phyloP scores from a whole-genome alignment of 257 asterid genomes.

The Leonotis leonurus region DNA sequence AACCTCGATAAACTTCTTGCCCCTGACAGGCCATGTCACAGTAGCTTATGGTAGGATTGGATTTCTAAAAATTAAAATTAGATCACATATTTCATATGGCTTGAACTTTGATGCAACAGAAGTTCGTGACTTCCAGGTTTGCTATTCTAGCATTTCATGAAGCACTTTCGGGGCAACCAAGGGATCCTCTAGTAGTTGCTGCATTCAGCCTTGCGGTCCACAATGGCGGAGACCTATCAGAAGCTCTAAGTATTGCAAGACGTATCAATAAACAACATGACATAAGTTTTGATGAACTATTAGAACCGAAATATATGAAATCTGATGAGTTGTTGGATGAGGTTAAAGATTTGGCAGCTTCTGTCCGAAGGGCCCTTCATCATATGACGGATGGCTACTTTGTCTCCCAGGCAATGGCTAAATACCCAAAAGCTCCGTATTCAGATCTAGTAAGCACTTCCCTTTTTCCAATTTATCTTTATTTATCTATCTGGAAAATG shows the following conservation, averaged over 20 bases:
- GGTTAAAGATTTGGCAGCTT: conserved; percentile 49
- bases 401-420: too few relatives aligned
- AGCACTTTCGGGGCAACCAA: conserved; percentile 65
- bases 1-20: conserved; percentile 76
- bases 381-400: conserved; percentile 55
- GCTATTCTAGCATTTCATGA: conserved; percentile 78
- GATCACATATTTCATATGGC: background rate
- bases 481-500: too few relatives aligned
- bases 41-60: conserved; percentile 74
- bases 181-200: conserved; percentile 70
- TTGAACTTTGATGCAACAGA: conserved; percentile 10
- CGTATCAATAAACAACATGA: conserved; percentile 50
- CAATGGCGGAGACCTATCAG: conserved; percentile 70
- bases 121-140: conserved; percentile 47
- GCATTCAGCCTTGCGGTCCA: conserved; percentile 69
- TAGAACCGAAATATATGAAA: conserved; percentile 36
- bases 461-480: too few relatives aligned
- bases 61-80: background rate
- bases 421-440: too few relatives aligned
- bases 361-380: conserved; percentile 43
- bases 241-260: conserved; percentile 60
- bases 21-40: conserved; percentile 84
- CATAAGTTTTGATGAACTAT: conserved; percentile 46
- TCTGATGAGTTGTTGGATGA: conserved; percentile 29
- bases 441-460: too few relatives aligned